Percentiles rank a stretch among this genome's conserved stretches.
phyloP scores from a whole-genome alignment of 805 yeast species.

The Kuraishia cidri region DNA sequence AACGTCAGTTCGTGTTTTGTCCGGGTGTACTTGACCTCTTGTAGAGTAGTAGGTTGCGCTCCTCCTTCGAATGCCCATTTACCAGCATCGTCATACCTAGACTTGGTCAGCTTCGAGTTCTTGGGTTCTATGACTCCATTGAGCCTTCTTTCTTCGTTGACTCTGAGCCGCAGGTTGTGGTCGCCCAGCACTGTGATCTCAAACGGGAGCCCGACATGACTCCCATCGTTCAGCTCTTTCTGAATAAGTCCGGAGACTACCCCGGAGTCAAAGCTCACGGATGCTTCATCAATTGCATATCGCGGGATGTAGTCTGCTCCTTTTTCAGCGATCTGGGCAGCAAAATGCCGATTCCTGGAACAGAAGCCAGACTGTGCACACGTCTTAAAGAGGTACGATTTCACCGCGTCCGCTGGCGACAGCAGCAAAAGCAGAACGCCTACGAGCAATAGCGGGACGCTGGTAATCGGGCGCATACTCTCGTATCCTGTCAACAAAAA shows the following conservation, averaged over 20 bases:
- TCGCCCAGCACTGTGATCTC: constrained; percentile 45
- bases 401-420: constrained; percentile 26
- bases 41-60: no score
- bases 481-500: no score
- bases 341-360: constrained; percentile 65
- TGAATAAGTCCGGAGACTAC: constrained; percentile 15
- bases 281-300: constrained; percentile 28
- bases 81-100: constrained; percentile 52
- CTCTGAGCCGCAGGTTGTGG: constrained; percentile 48
- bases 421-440: background rate
- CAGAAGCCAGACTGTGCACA: constrained; percentile 85
- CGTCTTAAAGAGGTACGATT: constrained; percentile 61
- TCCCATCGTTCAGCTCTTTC: constrained; percentile 33
- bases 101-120: constrained; percentile 20
- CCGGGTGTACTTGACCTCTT: no score
- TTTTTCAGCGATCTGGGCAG: constrained; percentile 24
- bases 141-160: constrained; percentile 52
- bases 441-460: background rate
- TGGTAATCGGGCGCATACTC: no score
- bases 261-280: constrained; percentile 12
- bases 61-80: constrained; percentile 44
- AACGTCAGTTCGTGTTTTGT: no score
- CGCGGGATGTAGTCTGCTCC: constrained; percentile 20
- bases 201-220: constrained; percentile 42
- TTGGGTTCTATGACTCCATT: background rate